Percentiles rank a stretch among this genome's conserved stretches.
phyloP scores from a whole-genome alignment of 345 rosid genomes.

The Leavenworthia alabamica region DNA sequence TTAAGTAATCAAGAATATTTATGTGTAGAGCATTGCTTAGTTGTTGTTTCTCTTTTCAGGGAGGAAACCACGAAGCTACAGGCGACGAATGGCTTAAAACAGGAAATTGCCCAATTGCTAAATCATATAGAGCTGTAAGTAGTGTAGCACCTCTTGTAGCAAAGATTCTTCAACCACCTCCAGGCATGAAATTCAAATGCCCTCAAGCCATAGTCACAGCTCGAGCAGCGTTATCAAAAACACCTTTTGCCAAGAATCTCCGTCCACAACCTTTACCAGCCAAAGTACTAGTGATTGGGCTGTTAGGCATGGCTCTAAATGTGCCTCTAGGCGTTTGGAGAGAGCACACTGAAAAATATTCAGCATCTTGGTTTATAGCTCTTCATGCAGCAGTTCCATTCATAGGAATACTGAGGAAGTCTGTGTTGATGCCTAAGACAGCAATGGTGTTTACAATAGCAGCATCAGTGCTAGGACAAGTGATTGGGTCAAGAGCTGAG shows the following conservation, averaged over 20 bases:
- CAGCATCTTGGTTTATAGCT: constrained; percentile 81
- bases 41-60: constrained; percentile 41
- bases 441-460: constrained; percentile 95
- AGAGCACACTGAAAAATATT: constrained; percentile 83
- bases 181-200: constrained; percentile 60
- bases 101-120: constrained; percentile 92
- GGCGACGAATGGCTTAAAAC: constrained; percentile 79
- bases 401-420: constrained; percentile 83
- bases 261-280: constrained; percentile 90
- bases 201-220: constrained; percentile 83
- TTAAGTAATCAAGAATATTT: not conserved
- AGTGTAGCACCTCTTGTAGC: constrained; percentile 77
- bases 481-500: constrained; percentile 97
- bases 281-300: constrained; percentile 71
- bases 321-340: constrained; percentile 93
- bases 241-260: constrained; percentile 85
- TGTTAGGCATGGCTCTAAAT: constrained; percentile 93
- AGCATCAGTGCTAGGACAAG: constrained; percentile 81
- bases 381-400: constrained; percentile 96
- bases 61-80: constrained; percentile 67
- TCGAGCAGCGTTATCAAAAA: constrained; percentile 78
- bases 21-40: constrained; percentile 1
- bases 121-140: constrained; percentile 78
- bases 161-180: constrained; percentile 71
- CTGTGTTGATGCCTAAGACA: constrained; percentile 83